Base-by-base conservation (phyloP, 129 eudicot genomes). In the Pulicaria dysenterica region DNA sequence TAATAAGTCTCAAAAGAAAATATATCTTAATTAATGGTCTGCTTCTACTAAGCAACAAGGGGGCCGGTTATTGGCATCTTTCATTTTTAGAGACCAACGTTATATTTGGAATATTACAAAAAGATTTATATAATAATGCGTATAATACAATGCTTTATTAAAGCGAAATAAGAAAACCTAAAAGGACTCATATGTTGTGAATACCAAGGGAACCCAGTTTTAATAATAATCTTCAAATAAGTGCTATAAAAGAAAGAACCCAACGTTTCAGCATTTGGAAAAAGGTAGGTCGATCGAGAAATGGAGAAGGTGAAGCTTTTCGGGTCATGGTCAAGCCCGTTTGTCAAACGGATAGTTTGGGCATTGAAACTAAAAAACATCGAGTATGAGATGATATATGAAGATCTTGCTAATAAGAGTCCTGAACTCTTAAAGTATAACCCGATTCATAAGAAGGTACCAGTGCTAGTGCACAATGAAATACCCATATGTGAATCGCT, bases 271-370 rank as follows among this genome's bases (percentile, higher is more conserved):
- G 3, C 9, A 45, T 6, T 65, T 45, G 5, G 40, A 56, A 5
- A 17, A 58, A 72, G 58, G 48, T 58, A 45, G 31, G 42, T 36
- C 14, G 24, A 49, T 36, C 14, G 24, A 49, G 59, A 44, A 19
- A 85, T 85, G 90, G 83, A 81, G 13, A 83, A 78, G 59, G 91
- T 88, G 67, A 85, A 85, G 83, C 85, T 88, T 55, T 78, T 80
- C 40, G 83, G 83, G 48, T 75, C 83, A 67, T 83, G 88, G 88
- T 78, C 86, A 16, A 85, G 91, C 67, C 88, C 77, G 64, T 80
- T 24, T 65, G 79, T 56, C 72, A 8, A 76, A 74, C 77, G 88
- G 73, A 58, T 80, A 0, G 72, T 82, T 10, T 86, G 85, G 82
- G 95, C 88, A 48, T 67, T 88, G 38, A 74, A 78, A 70, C 58